Conservation (phyloP, 2,329 filamentous ascomycete genomes). For the Shiraia sp. region DNA sequence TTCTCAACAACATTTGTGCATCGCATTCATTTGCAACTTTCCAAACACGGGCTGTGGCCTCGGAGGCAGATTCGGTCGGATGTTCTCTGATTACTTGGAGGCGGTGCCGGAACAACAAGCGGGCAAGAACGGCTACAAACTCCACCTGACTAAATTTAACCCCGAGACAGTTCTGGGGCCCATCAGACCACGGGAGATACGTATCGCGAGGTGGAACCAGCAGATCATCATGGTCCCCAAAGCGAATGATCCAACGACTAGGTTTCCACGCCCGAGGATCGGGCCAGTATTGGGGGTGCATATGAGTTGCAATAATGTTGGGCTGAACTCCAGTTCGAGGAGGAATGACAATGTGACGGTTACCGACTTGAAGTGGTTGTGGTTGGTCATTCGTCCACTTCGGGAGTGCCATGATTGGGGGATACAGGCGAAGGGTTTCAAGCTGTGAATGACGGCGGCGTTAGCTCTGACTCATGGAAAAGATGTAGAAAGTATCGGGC, state of each 20-base stretch:
- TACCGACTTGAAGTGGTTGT: background rate
- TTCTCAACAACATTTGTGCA: conserved; percentile 1
- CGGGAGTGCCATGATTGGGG: conserved; percentile 33
- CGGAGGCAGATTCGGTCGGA: background rate
- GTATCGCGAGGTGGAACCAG: conserved; percentile 8
- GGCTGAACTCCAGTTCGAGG: conserved; percentile 5
- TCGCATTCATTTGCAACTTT: conserved; percentile 4
- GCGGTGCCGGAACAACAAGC: conserved; percentile 11
- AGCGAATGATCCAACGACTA: conserved; percentile 28
- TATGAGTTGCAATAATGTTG: conserved; percentile 31
- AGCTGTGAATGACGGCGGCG: too few species aligned
- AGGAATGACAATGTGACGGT: conserved; percentile 8
- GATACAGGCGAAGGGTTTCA: conserved; percentile 51
- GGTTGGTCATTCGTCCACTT: conserved; percentile 28
- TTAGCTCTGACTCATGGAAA: too few species aligned
- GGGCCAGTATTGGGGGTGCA: conserved; percentile 36
- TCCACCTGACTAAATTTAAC: conserved; percentile 42
- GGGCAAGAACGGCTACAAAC: conserved; percentile 36
- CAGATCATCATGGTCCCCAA: background rate
- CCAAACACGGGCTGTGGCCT: background rate
- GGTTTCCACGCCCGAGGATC: conserved; percentile 31
- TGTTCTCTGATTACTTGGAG: background rate
- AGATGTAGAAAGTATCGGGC: too few species aligned
- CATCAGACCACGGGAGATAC: conserved; percentile 21
- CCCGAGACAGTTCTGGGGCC: conserved; percentile 32